These are phyloP conservation scores for Solanum arcanum DNA, from an alignment of 257 asterid genomes.

Conservation along the genomic window DNA sequence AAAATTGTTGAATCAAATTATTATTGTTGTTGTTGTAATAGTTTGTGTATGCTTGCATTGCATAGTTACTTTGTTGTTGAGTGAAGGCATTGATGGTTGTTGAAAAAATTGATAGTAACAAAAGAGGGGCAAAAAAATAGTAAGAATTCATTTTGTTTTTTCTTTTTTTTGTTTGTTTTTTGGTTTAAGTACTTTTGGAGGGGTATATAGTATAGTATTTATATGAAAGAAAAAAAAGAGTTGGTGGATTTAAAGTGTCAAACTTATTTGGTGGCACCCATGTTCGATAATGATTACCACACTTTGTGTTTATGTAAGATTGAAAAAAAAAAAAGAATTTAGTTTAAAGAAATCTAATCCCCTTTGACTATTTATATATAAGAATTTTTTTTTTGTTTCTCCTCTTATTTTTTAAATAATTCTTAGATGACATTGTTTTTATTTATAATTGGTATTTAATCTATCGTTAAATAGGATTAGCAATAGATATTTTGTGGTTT, in stretches of 20 bases:
- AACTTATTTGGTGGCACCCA: slow-evolving; percentile 31
- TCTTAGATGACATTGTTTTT: background rate
- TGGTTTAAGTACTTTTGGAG: background rate
- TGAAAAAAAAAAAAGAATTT: background rate
- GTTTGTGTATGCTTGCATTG: background rate
- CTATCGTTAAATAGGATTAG: background rate
- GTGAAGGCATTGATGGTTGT: background rate
- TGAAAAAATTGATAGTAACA: background rate
- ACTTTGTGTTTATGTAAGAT: background rate
- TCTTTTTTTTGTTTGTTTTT: background rate
- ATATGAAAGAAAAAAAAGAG: background rate
- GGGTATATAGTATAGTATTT: background rate
- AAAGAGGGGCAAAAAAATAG: background rate
- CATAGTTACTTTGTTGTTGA: background rate
- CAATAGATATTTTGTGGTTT: background rate
- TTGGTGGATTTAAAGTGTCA: slow-evolving; percentile 19
- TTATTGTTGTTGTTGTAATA: background rate
- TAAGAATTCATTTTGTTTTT: background rate
- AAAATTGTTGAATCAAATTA: slow-evolving; percentile 8
- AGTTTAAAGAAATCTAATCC: background rate
- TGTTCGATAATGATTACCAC: slow-evolving; percentile 33
- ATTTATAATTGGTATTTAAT: background rate
- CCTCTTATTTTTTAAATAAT: background rate
- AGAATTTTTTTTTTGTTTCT: background rate
- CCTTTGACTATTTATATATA: background rate